Evolutionary conservation across 2,329 filamentous ascomycete species (phyloP).

Genomic region (Pestalotiopsis sp.): DNA sequence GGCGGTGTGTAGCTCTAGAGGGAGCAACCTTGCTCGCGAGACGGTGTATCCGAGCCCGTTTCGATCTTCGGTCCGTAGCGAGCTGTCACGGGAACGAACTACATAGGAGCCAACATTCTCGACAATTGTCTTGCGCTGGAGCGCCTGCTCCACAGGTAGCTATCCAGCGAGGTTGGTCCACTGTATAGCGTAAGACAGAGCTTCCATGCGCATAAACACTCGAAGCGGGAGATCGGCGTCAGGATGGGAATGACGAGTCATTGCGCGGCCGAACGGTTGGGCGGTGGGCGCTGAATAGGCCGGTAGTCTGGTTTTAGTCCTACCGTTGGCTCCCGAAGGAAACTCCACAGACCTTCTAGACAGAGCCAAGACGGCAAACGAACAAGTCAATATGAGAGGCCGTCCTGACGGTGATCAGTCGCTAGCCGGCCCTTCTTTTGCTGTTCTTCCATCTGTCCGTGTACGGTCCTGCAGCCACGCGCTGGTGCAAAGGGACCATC

Average conservation of each 20-base stretch:
- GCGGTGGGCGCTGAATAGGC: neutral
- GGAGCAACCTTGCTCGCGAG: constrained; percentile 1
- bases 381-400: neutral
- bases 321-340: constrained; percentile 8
- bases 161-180: neutral
- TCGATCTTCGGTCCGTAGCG: constrained; percentile 2
- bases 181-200: neutral
- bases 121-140: neutral
- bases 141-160: neutral
- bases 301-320: neutral
- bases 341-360: neutral
- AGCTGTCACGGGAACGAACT: constrained; percentile 1
- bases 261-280: neutral
- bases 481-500: neutral
- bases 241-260: constrained; percentile 7
- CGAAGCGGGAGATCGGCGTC: constrained; percentile 7
- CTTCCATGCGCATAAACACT: neutral
- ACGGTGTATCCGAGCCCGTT: neutral
- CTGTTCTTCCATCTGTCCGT: neutral
- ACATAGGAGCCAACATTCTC: neutral
- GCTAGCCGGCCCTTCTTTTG: neutral
- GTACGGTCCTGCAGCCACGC: neutral
- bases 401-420: neutral
- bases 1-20: neutral
- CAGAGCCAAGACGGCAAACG: neutral